phyloP scores from a whole-genome alignment of 345 rosid genomes.

The Hibiscus mutabilis region DNA sequence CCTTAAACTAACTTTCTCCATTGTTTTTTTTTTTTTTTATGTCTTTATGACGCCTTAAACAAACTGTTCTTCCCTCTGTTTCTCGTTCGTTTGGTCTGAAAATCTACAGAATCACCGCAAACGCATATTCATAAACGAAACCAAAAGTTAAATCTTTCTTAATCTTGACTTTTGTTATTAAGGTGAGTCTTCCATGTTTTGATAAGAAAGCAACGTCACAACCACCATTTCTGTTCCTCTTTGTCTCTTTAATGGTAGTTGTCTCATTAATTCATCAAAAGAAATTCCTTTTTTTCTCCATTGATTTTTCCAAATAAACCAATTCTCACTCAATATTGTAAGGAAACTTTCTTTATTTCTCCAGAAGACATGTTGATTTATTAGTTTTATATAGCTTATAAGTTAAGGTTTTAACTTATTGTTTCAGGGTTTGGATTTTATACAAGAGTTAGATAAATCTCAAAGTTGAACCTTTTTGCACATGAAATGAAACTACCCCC shows the following conservation, averaged over 20 bases:
- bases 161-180: not conserved
- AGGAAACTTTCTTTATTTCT: too few relatives aligned
- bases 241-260: not conserved
- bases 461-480: not conserved
- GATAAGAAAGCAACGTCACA: not conserved
- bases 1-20: not conserved
- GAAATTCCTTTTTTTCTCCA: too few relatives aligned
- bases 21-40: not conserved
- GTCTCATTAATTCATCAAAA: too few relatives aligned
- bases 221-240: not conserved
- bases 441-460: not conserved
- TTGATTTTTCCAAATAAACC: too few relatives aligned
- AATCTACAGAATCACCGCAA: not conserved
- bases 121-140: not conserved
- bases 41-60: not conserved
- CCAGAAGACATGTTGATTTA: too few relatives aligned
- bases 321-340: too few relatives aligned
- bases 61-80: not conserved
- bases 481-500: conserved; percentile 1
- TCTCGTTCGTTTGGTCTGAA: not conserved
- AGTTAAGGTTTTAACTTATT: not conserved
- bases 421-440: conserved; percentile 12
- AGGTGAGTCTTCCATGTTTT: not conserved
- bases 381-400: not conserved
- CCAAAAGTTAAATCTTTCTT: not conserved